These are phyloP conservation scores for Calendula officinalis DNA, from an alignment of 129 eudicot species.

Conservation along the genomic window DNA sequence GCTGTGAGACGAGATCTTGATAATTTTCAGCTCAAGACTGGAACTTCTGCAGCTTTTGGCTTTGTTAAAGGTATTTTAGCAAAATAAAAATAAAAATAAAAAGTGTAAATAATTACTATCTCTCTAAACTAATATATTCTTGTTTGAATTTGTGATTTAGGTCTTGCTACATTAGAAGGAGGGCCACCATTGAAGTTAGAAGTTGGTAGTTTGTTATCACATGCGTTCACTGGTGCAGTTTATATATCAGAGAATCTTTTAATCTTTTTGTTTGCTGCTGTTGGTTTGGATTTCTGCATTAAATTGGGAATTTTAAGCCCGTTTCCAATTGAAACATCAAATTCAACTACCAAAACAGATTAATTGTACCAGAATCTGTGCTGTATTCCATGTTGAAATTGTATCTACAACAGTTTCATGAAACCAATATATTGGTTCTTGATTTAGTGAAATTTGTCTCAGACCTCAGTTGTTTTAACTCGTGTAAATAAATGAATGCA, in stretches of 20 bases:
- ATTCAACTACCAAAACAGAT: slow-evolving; percentile 15
- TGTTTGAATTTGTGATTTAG: slow-evolving; percentile 40
- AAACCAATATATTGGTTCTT: no score
- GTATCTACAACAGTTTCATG: no score
- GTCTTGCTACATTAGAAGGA: slow-evolving; percentile 65
- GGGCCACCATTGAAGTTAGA: slow-evolving; percentile 71
- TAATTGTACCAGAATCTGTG: slow-evolving; percentile 17
- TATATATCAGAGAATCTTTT: slow-evolving; percentile 72
- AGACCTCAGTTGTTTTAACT: slow-evolving; percentile 3
- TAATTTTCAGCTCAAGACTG: slow-evolving; percentile 79
- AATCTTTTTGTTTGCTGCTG: slow-evolving; percentile 77
- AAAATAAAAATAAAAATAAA: background rate
- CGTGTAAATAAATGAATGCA: no score
- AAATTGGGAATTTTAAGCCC: slow-evolving; percentile 77
- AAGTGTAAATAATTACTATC: background rate
- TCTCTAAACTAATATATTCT: background rate
- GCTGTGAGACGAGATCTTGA: slow-evolving; percentile 83
- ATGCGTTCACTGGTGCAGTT: slow-evolving; percentile 64
- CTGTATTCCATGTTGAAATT: slow-evolving; percentile 23
- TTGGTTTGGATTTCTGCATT: slow-evolving; percentile 79
- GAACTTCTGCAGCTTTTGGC: slow-evolving; percentile 90
- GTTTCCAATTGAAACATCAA: slow-evolving; percentile 63
- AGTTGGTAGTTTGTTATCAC: slow-evolving; percentile 53
- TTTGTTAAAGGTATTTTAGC: slow-evolving; percentile 72
- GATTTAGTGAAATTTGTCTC: no score